Evolutionary conservation across 2,329 filamentous ascomycete genomes (phyloP), one percentile per base, ranked within the genome.

Genomic region (Trichoderma koningiopsis): DNA sequence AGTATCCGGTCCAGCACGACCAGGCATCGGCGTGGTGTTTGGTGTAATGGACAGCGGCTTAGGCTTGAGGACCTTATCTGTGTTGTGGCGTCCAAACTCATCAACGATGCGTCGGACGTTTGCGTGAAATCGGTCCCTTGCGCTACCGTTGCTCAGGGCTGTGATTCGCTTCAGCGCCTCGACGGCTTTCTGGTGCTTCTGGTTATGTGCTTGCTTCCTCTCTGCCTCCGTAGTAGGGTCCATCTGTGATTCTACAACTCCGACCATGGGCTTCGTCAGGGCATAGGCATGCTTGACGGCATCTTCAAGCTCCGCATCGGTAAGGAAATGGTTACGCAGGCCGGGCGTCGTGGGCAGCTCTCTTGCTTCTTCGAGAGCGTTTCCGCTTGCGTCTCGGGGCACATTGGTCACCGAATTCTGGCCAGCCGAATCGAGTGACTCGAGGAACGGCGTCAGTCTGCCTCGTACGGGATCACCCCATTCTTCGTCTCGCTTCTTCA

Each of bases 31-130:
- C 74, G 79, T 77, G 19, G 75, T 77, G 65, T 81, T 76, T 74
- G 82, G 76, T 70, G 77, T 71, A 49, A 84, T 82, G 47, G 83
- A 83, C 53, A 83, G 79, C 3, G 87, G 83, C 78, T 89, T 91
- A 0, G 89, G 88, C 29, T 86, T 85, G 35, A 99, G 86, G 4
- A 81, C 78, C 10, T 80, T 75, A 80, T 99, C 96, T 1, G 96
- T 99, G 74, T 91, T 89, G 84, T 99, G 96, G 61, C 96, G 89
- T 61, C 96, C 96, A 76, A 99, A 97, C 3, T 89, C 90, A 71
- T 94, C 88, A 73, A 99, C 87, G 79, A 94, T 96, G 71, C 93
- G 90, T 74, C 90, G 87, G 74, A 95, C 91, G 78, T 97, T 97
- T 77, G 92, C 89, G 74, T 94, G 90, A 74, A 90, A 89, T 64